phyloP scores from a whole-genome alignment of 208 protist genomes.

The Angomonas ambiguus region DNA sequence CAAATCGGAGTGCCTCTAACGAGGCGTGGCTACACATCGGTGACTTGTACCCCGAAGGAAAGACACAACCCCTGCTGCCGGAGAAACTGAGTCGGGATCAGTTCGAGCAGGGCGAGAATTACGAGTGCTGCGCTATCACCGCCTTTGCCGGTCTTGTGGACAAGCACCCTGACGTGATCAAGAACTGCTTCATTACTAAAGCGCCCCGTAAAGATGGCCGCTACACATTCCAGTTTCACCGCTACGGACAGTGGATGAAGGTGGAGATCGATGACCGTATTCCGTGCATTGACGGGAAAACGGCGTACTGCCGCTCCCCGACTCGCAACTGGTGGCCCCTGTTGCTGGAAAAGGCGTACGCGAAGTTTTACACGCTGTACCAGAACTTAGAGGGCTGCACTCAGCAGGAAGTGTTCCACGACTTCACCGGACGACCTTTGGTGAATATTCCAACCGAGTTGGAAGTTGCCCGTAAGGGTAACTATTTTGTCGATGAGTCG shows the following conservation, averaged over 20 bases:
- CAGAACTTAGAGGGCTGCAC: conserved; percentile 46
- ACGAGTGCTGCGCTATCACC: conserved; percentile 52
- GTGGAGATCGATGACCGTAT: conserved; percentile 63
- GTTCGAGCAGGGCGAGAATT: conserved; percentile 59
- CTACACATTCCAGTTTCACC: conserved; percentile 64
- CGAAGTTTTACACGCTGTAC: conserved; percentile 82
- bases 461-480: conserved; percentile 26
- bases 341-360: conserved; percentile 69
- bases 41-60: conserved; percentile 63
- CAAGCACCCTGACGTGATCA: conserved; percentile 44
- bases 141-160: conserved; percentile 45
- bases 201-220: conserved; percentile 49
- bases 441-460: conserved; percentile 34
- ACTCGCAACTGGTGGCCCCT: conserved; percentile 71
- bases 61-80: conserved; percentile 47
- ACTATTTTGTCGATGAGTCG: conserved; percentile 33
- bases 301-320: conserved; percentile 59
- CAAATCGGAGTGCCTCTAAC: conserved; percentile 33
- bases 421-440: conserved; percentile 58
- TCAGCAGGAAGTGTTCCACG: conserved; percentile 56
- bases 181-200: conserved; percentile 44
- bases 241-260: conserved; percentile 58
- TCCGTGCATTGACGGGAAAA: conserved; percentile 38
- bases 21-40: conserved; percentile 62
- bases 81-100: conserved; percentile 36